These are phyloP conservation scores for Colletotrichum endophyticum DNA, from an alignment of 2,329 filamentous ascomycete genomes.

Conservation along the genomic window DNA sequence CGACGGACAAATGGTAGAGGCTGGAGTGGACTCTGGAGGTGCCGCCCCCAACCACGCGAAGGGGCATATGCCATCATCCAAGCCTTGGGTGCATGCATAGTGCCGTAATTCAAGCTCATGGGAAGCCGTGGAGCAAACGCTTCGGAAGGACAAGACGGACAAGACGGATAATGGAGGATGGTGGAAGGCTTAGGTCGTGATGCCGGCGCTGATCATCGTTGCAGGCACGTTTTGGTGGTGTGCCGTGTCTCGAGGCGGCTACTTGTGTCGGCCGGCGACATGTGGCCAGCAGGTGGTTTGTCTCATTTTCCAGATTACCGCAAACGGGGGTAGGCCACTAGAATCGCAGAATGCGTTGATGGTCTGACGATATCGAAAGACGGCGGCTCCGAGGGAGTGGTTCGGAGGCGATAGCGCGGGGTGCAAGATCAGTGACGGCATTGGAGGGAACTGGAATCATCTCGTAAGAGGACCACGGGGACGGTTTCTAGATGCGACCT, in stretches of 20 bases:
- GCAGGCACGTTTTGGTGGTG: neutral
- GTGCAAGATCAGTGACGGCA: conserved; percentile 3
- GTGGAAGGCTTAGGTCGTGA: neutral
- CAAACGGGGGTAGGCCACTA: neutral
- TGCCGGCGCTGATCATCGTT: conserved; percentile 6
- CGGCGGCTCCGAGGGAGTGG: conserved; percentile 11
- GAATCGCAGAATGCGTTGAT: neutral
- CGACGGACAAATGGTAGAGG: neutral
- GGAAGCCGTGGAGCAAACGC: neutral
- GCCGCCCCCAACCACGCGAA: neutral
- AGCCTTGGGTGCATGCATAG: conserved; percentile 11
- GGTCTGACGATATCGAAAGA: neutral
- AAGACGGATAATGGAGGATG: conserved; percentile 9
- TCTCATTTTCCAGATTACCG: neutral
- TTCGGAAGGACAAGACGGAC: neutral
- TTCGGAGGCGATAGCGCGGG: neutral
- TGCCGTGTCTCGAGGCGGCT: neutral
- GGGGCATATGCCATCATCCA: conserved; percentile 16
- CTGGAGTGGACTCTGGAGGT: neutral
- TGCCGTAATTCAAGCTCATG: conserved; percentile 17
- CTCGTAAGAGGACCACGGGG: neutral
- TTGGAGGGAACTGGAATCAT: neutral
- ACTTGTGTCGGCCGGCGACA: neutral
- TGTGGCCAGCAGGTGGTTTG: neutral
- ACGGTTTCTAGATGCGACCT: neutral